phyloP scores from a whole-genome alignment of 306 rosid genomes.

The Vigna hirtella region DNA sequence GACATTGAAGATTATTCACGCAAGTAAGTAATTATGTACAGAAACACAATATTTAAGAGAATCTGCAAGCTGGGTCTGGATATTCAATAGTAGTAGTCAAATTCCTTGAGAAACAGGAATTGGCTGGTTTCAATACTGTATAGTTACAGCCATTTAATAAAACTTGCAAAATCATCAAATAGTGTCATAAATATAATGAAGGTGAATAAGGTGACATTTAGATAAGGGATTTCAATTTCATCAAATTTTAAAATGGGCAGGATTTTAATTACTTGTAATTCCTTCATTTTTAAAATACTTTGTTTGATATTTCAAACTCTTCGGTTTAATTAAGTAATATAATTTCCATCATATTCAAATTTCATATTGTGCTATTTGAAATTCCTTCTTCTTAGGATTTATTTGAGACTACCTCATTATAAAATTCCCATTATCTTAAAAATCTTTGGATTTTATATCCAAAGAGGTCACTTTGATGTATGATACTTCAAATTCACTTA shows the following conservation, averaged over 20 bases:
- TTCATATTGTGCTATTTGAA: background rate
- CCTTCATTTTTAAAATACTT: too few species aligned
- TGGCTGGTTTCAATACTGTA: background rate
- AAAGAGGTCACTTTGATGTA: background rate
- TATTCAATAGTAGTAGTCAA: constrained; percentile 12
- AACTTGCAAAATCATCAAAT: background rate
- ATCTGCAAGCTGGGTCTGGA: constrained; percentile 11
- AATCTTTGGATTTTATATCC: background rate
- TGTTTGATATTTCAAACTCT: too few species aligned
- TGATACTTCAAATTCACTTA: background rate
- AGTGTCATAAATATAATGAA: background rate
- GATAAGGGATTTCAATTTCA: background rate
- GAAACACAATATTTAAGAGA: background rate
- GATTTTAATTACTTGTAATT: too few species aligned
- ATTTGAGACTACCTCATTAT: background rate
- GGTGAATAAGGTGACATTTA: background rate
- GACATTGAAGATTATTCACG: constrained; percentile 18
- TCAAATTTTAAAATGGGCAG: background rate
- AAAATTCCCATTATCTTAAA: background rate
- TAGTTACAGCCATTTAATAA: constrained; percentile 7
- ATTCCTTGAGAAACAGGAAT: constrained; percentile 24
- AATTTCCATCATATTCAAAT: too few species aligned
- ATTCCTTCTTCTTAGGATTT: background rate
- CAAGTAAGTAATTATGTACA: background rate
- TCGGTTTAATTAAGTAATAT: too few species aligned